A percentile compares a stretch with the other conserved stretches of the same genome.
Conservation (phyloP, 108 stramenopile genomes). For the Cyclostephanos tholiformis region DNA sequence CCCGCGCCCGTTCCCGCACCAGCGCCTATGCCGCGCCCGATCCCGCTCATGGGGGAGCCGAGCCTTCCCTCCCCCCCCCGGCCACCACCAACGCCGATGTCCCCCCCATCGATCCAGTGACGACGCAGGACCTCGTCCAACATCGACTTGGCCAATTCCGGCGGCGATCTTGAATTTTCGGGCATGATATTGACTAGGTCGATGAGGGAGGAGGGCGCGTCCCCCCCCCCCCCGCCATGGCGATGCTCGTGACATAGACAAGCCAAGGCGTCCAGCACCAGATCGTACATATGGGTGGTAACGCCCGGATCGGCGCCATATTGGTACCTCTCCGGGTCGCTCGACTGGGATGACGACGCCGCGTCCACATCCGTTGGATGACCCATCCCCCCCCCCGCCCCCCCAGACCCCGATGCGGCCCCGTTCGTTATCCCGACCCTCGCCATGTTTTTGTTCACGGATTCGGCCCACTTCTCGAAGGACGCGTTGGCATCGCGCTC, state of each 20-base stretch:
- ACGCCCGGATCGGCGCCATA: slow-evolving; percentile 63
- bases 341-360: not conserved
- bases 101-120: slow-evolving; percentile 50
- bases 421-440: slow-evolving; percentile 32
- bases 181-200: slow-evolving; percentile 41
- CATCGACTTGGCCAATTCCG: slow-evolving; percentile 36
- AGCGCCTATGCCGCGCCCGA: slow-evolving; percentile 40
- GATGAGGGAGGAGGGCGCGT: slow-evolving; percentile 1
- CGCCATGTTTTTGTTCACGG: slow-evolving; percentile 30
- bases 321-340: slow-evolving; percentile 50
- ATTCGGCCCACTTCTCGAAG: slow-evolving; percentile 29
- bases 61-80: not conserved
- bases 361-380: not conserved
- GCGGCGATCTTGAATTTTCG: slow-evolving; percentile 21
- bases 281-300: slow-evolving; percentile 64
- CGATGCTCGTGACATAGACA: slow-evolving; percentile 49
- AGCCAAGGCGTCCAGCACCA: slow-evolving; percentile 68
- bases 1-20: slow-evolving; percentile 50
- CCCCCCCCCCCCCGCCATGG: not conserved
- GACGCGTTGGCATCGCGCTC: slow-evolving; percentile 33
- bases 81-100: slow-evolving; percentile 35
- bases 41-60: slow-evolving; percentile 10
- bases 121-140: slow-evolving; percentile 28
- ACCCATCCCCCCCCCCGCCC: not conserved
- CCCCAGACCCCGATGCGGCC: not conserved